Evolutionary conservation across 805 yeast genomes (phyloP).

Genomic region (Debaryomyces hansenii): DNA sequence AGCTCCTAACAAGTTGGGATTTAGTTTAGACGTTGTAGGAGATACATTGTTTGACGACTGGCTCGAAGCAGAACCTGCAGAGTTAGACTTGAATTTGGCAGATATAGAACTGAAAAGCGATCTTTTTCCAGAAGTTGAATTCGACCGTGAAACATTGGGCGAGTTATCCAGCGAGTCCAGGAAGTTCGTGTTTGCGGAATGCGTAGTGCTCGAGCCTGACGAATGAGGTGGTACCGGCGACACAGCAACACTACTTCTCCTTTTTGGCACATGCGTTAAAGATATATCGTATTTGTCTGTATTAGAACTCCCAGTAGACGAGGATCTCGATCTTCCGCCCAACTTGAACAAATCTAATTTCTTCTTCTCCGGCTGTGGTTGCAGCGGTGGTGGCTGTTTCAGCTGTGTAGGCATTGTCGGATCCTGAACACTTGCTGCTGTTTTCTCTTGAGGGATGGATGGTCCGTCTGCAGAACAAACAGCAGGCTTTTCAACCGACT

Average conservation of each 20-base stretch:
- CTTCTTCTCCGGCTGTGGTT: constrained; percentile 6
- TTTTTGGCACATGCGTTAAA: not conserved
- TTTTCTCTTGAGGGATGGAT: not conserved
- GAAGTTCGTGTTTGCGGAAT: not conserved
- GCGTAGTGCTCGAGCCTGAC: constrained; percentile 8
- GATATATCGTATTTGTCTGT: not conserved
- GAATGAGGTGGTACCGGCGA: constrained; percentile 16
- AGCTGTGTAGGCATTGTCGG: not conserved
- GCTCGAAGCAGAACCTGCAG: constrained; percentile 6
- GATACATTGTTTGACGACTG: constrained; percentile 3
- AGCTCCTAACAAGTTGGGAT: constrained; percentile 12
- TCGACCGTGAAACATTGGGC: constrained; percentile 16
- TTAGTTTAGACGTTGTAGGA: constrained; percentile 10
- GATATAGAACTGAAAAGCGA: constrained; percentile 40
- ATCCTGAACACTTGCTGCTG: not conserved
- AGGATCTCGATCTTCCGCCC: constrained; percentile 28
- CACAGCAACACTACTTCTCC: not conserved
- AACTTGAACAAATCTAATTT: constrained; percentile 22
- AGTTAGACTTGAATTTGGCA: constrained; percentile 35
- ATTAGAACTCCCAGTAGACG: constrained; percentile 13
- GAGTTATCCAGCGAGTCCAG: constrained; percentile 2
- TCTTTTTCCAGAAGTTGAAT: constrained; percentile 16
- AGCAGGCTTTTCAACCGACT: not conserved
- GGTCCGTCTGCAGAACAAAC: not conserved
- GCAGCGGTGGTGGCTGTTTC: not conserved